Evolutionary conservation across 129 eudicot species (phyloP).

Genomic region (Saposhnikovia divaricata): DNA sequence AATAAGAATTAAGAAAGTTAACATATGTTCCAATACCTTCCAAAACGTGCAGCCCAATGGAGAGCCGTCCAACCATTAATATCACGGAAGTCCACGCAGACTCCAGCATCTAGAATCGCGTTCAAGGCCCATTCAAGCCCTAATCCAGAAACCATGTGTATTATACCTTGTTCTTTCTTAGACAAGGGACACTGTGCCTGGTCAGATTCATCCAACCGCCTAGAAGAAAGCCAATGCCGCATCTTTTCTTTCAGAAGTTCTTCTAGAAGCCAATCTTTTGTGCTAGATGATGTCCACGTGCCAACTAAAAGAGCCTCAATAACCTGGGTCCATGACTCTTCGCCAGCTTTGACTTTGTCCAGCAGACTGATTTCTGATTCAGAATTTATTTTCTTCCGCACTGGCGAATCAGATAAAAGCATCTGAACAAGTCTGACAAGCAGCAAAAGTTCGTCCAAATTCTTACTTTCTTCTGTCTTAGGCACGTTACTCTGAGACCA

Average conservation of each 20-base stretch:
- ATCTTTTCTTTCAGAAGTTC: constrained; percentile 83
- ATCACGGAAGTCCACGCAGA: constrained; percentile 80
- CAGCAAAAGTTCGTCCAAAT: constrained; percentile 60
- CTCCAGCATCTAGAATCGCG: constrained; percentile 72
- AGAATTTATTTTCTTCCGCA: constrained; percentile 27
- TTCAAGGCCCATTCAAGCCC: constrained; percentile 94
- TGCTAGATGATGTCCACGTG: constrained; percentile 37
- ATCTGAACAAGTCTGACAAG: constrained; percentile 69
- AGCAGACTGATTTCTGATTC: constrained; percentile 24
- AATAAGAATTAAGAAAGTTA: neutral
- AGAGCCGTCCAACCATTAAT: constrained; percentile 97
- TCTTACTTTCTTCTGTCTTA: constrained; percentile 33
- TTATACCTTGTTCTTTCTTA: constrained; percentile 92
- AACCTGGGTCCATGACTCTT: constrained; percentile 65
- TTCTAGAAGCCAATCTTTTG: constrained; percentile 68
- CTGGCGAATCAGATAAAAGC: constrained; percentile 36
- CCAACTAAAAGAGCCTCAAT: constrained; percentile 64
- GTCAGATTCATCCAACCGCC: constrained; percentile 18
- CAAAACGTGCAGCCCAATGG: constrained; percentile 97
- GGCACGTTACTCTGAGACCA: constrained; percentile 20
- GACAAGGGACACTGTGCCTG: constrained; percentile 36
- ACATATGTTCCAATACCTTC: constrained; percentile 45
- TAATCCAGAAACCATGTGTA: constrained; percentile 93
- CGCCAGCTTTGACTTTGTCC: constrained; percentile 36
- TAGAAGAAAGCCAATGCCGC: constrained; percentile 63